Evolutionary conservation across 805 yeast genomes (phyloP), one percentile per base, ranked within the genome.

Genomic region (Cyberlindnera americana): DNA sequence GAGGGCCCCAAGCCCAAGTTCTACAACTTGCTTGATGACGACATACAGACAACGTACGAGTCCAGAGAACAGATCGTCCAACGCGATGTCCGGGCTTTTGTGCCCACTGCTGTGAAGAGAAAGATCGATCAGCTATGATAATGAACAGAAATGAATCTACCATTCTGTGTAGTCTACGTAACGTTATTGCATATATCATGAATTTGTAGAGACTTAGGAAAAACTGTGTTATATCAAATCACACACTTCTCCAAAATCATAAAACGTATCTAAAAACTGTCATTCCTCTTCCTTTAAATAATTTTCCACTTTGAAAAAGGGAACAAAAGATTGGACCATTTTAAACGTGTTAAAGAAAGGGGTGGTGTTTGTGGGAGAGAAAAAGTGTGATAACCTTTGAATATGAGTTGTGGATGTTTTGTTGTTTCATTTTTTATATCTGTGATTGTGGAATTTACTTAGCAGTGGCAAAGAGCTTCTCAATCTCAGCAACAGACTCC

Each of bases 401-500:
- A 35, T 35, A 35, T 31, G 35, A 19, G 19, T 17, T 16, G 23
- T 21, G 6, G 23, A 21, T 21, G 23, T 10, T 21, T 21, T 21
- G 10, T 21, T 21, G 23, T 26, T 19, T 30, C 13, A 7, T 14
- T 19, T 17, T 15, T 7, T 32, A n/a, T 15, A 21, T 19, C 6
- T 19, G 21, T 37, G 19, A 23, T 22, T 31, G 26, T 15, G 28
- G 21, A 19, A 13, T 19, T 46, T 48, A 53, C 49, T 54, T 51
- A 29, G 57, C 52, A 44, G 60, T 48, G 42, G 81, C 72, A 56
- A 88, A 88, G 66, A 84, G 70, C 67, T 78, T 83, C 79, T 93
- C 99, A 58, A 91, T 76, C 61, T 93, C 98, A 59, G 85, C 75
- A 56, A 93, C 83, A 54, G 97, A 79, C 75, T 93, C 97, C 60